Conservation (phyloP, 2,329 filamentous ascomycete species). For the Neonectria punicea region DNA sequence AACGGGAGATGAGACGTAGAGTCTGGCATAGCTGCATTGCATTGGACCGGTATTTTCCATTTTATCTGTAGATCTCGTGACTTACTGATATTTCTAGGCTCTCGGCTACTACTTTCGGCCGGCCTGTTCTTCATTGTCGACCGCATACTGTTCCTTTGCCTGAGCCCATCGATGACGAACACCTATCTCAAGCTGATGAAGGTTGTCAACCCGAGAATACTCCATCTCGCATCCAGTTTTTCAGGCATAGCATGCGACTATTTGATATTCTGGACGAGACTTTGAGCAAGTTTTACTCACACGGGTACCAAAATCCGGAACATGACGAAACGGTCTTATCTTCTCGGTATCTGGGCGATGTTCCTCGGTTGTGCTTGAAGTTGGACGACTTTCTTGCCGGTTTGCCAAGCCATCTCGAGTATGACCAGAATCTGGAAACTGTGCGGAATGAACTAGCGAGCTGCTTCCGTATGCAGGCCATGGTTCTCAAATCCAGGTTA, state of each 20-base stretch:
- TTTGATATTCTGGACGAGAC: background rate
- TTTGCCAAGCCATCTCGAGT: no score
- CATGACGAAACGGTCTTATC: no score
- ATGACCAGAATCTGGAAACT: no score
- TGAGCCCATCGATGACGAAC: background rate
- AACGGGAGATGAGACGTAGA: background rate
- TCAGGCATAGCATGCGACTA: background rate
- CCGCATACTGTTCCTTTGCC: background rate
- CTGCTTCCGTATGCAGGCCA: no score
- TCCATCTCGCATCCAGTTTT: background rate
- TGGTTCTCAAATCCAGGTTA: no score
- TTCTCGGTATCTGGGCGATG: no score
- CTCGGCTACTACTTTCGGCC: background rate
- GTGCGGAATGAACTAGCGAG: no score
- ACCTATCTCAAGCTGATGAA: background rate
- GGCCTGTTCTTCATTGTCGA: background rate
- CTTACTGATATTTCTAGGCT: background rate
- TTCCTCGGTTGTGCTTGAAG: no score
- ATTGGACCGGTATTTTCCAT: background rate
- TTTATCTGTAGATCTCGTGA: background rate
- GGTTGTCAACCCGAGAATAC: background rate
- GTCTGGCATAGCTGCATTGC: background rate
- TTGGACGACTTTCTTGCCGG: no score
- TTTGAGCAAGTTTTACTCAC: no score
- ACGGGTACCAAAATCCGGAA: no score